Evolutionary conservation across 139 green algal genomes (phyloP).

Genomic region (Chlamydomonas sphaeroides): DNA sequence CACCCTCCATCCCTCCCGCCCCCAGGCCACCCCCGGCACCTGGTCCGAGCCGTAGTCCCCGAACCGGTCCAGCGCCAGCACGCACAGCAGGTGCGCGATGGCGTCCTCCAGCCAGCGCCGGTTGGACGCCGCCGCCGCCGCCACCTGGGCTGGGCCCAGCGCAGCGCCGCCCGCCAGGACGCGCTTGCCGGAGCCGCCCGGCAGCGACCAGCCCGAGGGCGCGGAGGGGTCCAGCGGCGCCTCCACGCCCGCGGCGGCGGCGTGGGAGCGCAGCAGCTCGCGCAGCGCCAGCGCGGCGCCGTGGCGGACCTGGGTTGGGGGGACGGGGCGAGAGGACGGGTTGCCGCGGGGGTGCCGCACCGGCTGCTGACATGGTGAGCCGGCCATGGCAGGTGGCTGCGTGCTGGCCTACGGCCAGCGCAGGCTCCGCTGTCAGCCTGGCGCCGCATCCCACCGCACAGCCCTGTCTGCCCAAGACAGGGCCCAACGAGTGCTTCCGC

Average conservation of each 20-base stretch:
- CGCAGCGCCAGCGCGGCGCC: slow-evolving; percentile 86
- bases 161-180: not conserved
- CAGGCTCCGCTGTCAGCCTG: no score
- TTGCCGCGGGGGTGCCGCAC: no score
- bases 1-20: not conserved
- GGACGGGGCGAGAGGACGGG: no score
- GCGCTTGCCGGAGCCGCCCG: slow-evolving; percentile 48
- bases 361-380: no score
- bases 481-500: no score
- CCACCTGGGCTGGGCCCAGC: slow-evolving; percentile 35
- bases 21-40: slow-evolving; percentile 40
- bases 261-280: slow-evolving; percentile 81
- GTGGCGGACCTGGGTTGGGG: slow-evolving; percentile 68
- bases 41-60: slow-evolving; percentile 94
- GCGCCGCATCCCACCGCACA: no score
- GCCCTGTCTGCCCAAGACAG: no score
- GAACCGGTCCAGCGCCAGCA: slow-evolving; percentile 95
- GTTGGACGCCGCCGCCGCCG: slow-evolving; percentile 66
- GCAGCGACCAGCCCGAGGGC: slow-evolving; percentile 55
- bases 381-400: no score
- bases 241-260: slow-evolving; percentile 56
- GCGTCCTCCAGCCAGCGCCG: slow-evolving; percentile 85
- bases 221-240: slow-evolving; percentile 51
- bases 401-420: no score
- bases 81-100: slow-evolving; percentile 83